Percentiles rank a stretch among this genome's conserved stretches.
Conservation (phyloP, 2,329 filamentous ascomycete genomes). For the Aspergillus novofumigatus region DNA sequence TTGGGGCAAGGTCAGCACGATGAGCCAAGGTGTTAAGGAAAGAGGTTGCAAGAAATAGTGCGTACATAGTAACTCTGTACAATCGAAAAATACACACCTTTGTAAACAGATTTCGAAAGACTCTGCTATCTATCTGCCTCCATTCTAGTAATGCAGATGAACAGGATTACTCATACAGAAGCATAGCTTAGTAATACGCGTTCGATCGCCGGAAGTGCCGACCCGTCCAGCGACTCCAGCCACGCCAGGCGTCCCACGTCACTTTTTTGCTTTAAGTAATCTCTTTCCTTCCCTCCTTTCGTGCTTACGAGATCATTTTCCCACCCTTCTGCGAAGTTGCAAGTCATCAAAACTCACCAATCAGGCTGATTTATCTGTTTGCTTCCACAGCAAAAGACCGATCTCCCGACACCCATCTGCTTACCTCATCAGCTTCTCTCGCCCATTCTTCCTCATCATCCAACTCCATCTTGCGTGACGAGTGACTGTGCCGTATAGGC, state of each 20-base stretch:
- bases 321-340: not conserved
- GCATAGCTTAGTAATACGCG: no score
- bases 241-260: not conserved
- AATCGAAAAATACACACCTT: no score
- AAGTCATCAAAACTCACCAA: constrained; percentile 11
- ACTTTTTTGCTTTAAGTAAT: constrained; percentile 15
- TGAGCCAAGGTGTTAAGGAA: no score
- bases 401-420: constrained; percentile 16
- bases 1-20: no score
- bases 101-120: no score
- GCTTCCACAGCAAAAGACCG: constrained; percentile 7
- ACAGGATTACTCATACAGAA: no score
- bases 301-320: constrained; percentile 25
- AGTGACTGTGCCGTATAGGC: constrained; percentile 5
- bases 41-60: no score
- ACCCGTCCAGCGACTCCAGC: not conserved
- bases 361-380: not conserved
- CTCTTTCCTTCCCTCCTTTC: constrained; percentile 6
- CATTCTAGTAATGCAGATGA: no score
- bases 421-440: constrained; percentile 35
- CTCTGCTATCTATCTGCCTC: no score
- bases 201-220: no score
- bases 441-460: constrained; percentile 19
- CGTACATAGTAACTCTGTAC: no score
- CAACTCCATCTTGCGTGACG: constrained; percentile 8